A percentile compares a stretch with the other conserved stretches of the same genome.
Conservation (phyloP, 768 basidiomycete species). For the Mycena galopus region DNA sequence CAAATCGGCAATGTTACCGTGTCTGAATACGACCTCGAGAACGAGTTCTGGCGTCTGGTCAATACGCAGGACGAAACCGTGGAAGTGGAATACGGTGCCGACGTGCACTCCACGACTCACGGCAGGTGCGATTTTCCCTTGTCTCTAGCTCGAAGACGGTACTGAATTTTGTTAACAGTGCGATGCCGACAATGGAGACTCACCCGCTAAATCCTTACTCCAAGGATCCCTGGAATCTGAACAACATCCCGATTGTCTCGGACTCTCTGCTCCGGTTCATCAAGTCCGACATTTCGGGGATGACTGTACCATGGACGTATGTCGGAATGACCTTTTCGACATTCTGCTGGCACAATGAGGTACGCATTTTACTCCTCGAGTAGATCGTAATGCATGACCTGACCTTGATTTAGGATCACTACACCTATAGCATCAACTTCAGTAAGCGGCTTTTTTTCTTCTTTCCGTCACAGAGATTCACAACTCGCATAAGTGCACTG, state of each 20-base stretch:
- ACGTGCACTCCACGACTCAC: constrained; percentile 97
- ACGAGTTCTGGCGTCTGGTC: constrained; percentile 97
- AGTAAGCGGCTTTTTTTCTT: constrained; percentile 65
- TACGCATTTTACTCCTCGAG: constrained; percentile 47
- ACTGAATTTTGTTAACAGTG: constrained; percentile 62
- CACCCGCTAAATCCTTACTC: constrained; percentile 91
- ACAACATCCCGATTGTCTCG: constrained; percentile 94
- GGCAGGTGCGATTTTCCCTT: constrained; percentile 76
- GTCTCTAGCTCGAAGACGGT: constrained; percentile 2
- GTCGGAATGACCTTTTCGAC: constrained; percentile 99
- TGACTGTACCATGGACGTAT: constrained; percentile 99
- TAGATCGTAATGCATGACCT: constrained; percentile 30
- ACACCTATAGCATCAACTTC: constrained; percentile 96
- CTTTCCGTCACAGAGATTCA: constrained; percentile 35
- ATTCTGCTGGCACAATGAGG: constrained; percentile 99
- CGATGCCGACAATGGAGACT: constrained; percentile 95
- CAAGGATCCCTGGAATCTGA: constrained; percentile 96
- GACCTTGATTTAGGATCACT: constrained; percentile 80
- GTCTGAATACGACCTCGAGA: constrained; percentile 93
- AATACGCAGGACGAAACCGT: constrained; percentile 92
- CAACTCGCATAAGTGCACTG: constrained; percentile 82
- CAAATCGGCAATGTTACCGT: constrained; percentile 72
- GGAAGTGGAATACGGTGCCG: constrained; percentile 99
- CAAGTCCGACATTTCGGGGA: constrained; percentile 98
- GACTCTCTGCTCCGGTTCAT: constrained; percentile 97